Evolutionary conservation across 768 basidiomycete species (phyloP).

Genomic region (Agrocybe pediades): DNA sequence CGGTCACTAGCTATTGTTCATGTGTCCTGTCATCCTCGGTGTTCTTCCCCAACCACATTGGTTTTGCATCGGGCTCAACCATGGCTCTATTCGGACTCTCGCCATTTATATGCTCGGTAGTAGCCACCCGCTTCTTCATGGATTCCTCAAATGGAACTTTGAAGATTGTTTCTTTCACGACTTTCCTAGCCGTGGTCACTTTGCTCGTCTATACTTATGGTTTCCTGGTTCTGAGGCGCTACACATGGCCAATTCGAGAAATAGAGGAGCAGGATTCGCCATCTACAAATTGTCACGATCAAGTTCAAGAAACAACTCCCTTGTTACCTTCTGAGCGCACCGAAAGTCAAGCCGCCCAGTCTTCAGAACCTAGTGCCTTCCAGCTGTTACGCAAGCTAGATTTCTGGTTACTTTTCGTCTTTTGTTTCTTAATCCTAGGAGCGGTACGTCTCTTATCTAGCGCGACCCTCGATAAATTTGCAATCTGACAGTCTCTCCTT

Average conservation of each 20-base stretch:
- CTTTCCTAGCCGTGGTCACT: constrained; percentile 57
- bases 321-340: constrained; percentile 20
- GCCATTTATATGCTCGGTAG: constrained; percentile 66
- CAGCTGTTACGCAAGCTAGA: constrained; percentile 54
- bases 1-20: constrained; percentile 57
- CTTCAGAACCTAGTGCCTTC: constrained; percentile 24
- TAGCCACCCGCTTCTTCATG: constrained; percentile 67
- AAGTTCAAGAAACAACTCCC: constrained; percentile 35
- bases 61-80: constrained; percentile 64
- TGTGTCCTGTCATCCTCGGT: constrained; percentile 76
- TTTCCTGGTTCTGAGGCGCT: constrained; percentile 39
- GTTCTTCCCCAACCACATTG: constrained; percentile 64
- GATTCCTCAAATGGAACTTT: constrained; percentile 41
- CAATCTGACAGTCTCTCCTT: not conserved
- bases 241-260: constrained; percentile 5
- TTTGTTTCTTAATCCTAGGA: constrained; percentile 60
- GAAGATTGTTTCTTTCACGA: constrained; percentile 49
- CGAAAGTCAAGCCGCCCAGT: not conserved
- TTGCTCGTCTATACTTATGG: constrained; percentile 57
- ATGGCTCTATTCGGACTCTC: constrained; percentile 83
- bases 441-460: constrained; percentile 49
- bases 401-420: constrained; percentile 65
- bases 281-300: not conserved
- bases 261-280: not conserved
- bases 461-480: not conserved